Percentiles rank a stretch among this genome's conserved stretches.
Evolutionary conservation across 352 stramenopile genomes (phyloP).

Genomic region (Globisporangium spinosum): DNA sequence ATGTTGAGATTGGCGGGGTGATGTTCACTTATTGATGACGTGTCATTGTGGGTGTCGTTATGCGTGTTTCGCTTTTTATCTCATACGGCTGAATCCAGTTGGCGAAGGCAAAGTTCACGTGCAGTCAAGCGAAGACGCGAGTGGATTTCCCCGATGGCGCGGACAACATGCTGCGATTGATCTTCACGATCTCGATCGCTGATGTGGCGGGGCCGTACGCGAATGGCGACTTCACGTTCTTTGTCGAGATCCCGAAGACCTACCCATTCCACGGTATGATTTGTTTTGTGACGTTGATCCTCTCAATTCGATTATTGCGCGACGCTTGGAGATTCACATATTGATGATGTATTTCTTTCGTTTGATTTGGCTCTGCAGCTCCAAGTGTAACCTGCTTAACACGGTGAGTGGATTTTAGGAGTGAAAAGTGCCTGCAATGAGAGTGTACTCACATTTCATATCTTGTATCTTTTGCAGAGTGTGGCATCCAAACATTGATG

Average conservation of each 20-base stretch:
- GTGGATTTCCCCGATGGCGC: conserved; percentile 81
- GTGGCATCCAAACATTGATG: conserved; percentile 85
- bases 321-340: background rate
- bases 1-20: background rate
- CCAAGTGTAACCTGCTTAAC: conserved; percentile 69
- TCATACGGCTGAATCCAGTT: conserved; percentile 24
- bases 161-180: conserved; percentile 77
- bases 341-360: background rate
- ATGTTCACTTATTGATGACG: background rate
- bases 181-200: conserved; percentile 78
- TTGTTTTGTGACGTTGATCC: background rate
- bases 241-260: conserved; percentile 83
- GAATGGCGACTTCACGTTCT: conserved; percentile 85
- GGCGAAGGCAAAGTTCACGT: conserved; percentile 79
- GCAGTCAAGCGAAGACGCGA: conserved; percentile 65
- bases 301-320: background rate
- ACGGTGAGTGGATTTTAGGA: conserved; percentile 30
- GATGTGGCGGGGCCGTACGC: conserved; percentile 71
- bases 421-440: background rate
- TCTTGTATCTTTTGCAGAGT: conserved; percentile 36
- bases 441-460: conserved; percentile 5
- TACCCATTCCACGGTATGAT: conserved; percentile 80
- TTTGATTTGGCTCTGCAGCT: conserved; percentile 26
- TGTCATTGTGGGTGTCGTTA: background rate
- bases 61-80: background rate